Percentiles rank a stretch among this genome's conserved stretches.
These are phyloP conservation scores for Eucalyptus regnans DNA, from an alignment of 345 rosid genomes.

Conservation along the genomic window DNA sequence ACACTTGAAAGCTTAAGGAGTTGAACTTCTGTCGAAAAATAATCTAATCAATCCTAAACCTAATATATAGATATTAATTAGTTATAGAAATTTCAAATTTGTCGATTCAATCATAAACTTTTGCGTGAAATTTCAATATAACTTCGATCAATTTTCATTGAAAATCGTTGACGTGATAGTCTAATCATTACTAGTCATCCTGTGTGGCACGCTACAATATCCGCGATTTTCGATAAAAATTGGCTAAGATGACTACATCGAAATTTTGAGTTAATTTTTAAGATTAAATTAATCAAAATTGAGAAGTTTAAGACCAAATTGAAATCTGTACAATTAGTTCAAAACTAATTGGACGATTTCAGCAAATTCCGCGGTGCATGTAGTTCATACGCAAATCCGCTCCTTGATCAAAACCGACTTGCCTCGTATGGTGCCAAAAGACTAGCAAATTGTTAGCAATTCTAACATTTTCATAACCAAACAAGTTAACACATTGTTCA, in stretches of 20 bases:
- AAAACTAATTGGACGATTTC: neutral
- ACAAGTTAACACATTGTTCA: neutral
- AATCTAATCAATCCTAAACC: neutral
- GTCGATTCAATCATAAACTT: fast-evolving
- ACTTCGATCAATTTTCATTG: fast-evolving
- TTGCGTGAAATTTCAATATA: neutral
- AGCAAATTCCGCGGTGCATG: neutral
- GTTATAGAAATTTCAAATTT: neutral
- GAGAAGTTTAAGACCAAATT: neutral
- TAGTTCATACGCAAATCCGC: neutral
- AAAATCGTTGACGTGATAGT: fast-evolving
- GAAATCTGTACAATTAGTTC: fast-evolving
- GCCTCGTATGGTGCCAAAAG: neutral
- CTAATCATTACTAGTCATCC: fast-evolving
- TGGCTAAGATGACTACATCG: fast-evolving
- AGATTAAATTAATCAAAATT: too few relatives aligned
- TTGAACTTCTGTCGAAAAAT: neutral
- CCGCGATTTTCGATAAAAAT: fast-evolving
- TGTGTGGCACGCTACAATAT: fast-evolving
- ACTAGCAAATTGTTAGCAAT: neutral
- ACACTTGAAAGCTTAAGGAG: neutral
- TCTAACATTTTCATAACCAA: neutral
- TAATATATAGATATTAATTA: neutral
- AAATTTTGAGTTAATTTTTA: neutral
- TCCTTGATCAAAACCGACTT: neutral